Evolutionary conservation across 768 basidiomycete genomes (phyloP), one percentile per base, ranked within the genome.

Genomic region (Mycena epipterygia): DNA sequence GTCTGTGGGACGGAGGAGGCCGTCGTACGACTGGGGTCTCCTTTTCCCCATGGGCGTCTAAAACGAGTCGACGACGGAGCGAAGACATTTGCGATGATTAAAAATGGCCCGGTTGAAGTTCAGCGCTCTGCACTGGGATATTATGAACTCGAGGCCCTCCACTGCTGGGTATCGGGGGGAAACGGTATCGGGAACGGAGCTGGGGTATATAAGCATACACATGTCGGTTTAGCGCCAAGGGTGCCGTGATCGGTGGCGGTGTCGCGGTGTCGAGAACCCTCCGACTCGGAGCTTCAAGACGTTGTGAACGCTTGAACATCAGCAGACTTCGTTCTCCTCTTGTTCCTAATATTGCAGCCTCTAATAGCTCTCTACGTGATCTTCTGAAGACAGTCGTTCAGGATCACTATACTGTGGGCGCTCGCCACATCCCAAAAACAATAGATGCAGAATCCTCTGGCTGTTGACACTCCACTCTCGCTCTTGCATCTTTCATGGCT

Each of bases 401-500:
- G n/a, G n/a, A n/a, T n/a, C n/a, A n/a, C n/a, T 9, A 27, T 27
- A 32, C 29, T 25, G 23, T 52, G n/a, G n/a, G n/a, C n/a, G n/a
- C n/a, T 52, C 29, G 51, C 51, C 51, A 52, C 51, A 52, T n/a
- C 11, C 11, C 29, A 19, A 30, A 51, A 52, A 30, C 27, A 52
- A 52, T 32, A 52, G 30, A 52, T 52, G 51, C 27, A 52, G 51
- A 30, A 52, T 19, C n/a, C 21, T n/a, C n/a, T n/a, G 3, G 8
- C n/a, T 29, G 3, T 59, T 27, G 8, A 14, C 13, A 32, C 16
- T 52, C 51, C 23, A 14, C 48, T 49, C n/a, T 46, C 23, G 5
- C 25, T 44, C 12, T 5, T 16, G 11, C 42, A 12, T 8, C n/a
- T 39, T 48, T 19, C 49, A 64, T 64, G 49, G 84, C 86, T 82